Base-by-base conservation (phyloP, 2,329 filamentous ascomycete genomes). In the Aphanoascus verrucosus region DNA sequence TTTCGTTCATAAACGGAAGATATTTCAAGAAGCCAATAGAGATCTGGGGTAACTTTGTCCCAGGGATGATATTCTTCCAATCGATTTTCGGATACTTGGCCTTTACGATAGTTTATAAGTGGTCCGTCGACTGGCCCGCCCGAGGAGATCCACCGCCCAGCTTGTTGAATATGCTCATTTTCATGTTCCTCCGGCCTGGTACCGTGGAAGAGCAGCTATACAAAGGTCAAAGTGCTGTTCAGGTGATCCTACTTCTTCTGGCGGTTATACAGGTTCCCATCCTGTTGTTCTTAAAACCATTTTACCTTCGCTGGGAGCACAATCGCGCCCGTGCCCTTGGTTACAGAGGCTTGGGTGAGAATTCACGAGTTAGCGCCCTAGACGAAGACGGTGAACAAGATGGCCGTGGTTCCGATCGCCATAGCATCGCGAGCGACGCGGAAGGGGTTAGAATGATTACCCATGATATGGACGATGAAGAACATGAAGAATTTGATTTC, bases 31-130 rank as follows among this genome's bases (percentile, higher is more conserved):
- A 84, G 59, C 87, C 87, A 45, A 88, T 97, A 61, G 94, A 98
- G 64, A 90, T 98, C 62, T 95, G 87, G 82, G 93, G 88, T 60
- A 97, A 97, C 73, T 98, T 98, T 65, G 74, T 98, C 46, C 93
- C 93, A 5, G 91, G 93, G 50, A 95, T 98, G 91, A 89, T 98
- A 64, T 98, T 98, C 76, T 97, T 98, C 81, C 94, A 98, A 74
- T 83, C 88, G 59, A 98, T 98, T 67, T 98, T 98, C 61, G 93
- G 93, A 49, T 98, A 98, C 67, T 81, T 98, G 15, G 87, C 94
- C 46, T 76, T 96, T 65, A 88, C 87, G 64, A 96, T 98, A 65
- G 74, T 98, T 62, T 97, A 94, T 79, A 98, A 98, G 74, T 98
- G 94, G 93, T 85, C 80, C 8, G 79, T 95, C 37, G 84, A 98